Evolutionary conservation across 495 filamentous ascomycete genomes (phyloP).

Genomic region (Aspergillus ellipticus): DNA sequence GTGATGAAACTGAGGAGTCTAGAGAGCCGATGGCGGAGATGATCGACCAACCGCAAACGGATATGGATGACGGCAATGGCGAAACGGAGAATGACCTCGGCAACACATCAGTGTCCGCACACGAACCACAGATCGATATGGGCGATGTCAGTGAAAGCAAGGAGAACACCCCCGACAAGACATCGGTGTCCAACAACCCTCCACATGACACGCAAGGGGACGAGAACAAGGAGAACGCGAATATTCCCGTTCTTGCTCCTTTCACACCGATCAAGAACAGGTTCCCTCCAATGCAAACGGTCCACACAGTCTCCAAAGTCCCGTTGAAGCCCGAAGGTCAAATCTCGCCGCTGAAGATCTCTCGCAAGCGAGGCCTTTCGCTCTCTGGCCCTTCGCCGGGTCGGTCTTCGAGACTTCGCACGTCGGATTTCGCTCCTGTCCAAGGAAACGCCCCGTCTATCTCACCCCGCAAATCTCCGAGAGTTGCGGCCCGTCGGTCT

Average conservation of each 20-base stretch:
- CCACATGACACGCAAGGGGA: neutral
- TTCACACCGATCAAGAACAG: constrained; percentile 31
- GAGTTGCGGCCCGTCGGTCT: constrained; percentile 23
- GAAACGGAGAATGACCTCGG: too few species aligned
- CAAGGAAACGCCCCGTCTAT: constrained; percentile 17
- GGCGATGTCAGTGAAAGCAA: neutral
- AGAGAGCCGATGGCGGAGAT: neutral
- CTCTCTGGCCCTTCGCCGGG: constrained; percentile 36
- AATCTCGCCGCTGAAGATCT: constrained; percentile 53
- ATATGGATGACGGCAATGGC: too few species aligned
- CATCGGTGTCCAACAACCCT: too few species aligned
- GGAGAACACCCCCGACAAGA: too few species aligned
- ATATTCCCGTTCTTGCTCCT: constrained; percentile 23
- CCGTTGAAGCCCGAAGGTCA: constrained; percentile 67
- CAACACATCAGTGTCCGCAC: too few species aligned
- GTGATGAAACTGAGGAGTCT: neutral
- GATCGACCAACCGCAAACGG: neutral
- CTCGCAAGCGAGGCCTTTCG: constrained; percentile 52
- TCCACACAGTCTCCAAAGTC: constrained; percentile 73
- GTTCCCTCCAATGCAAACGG: constrained; percentile 35
- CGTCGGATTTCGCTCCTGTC: constrained; percentile 19
- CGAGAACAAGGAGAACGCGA: constrained; percentile 29
- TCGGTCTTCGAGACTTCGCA: constrained; percentile 33
- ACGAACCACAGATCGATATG: neutral
- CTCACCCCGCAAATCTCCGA: constrained; percentile 25